phyloP scores from a whole-genome alignment of 139 green algal species.

The Parachlorella kessleri region DNA sequence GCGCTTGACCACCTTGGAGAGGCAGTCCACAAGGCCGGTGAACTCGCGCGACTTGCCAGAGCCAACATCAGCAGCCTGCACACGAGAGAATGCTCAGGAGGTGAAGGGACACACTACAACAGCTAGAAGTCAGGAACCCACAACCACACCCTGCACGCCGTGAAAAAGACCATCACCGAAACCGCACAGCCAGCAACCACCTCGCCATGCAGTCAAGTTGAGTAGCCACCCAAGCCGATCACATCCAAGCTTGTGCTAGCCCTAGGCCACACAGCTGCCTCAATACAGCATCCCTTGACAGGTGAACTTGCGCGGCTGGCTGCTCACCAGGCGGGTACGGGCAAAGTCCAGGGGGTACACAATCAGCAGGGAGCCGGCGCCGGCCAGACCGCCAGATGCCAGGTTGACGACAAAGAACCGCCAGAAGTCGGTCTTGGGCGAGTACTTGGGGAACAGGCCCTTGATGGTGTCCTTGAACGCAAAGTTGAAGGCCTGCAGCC shows the following conservation, averaged over 20 bases:
- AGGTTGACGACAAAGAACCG: conserved; percentile 97
- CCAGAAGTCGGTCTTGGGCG: conserved; percentile 92
- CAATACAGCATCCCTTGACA: too few species aligned
- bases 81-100: too few species aligned
- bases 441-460: conserved; percentile 94
- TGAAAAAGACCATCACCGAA: too few species aligned
- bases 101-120: too few species aligned
- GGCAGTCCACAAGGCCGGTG: conserved; percentile 92
- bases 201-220: too few species aligned
- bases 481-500: conserved; percentile 96
- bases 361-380: conserved; percentile 93
- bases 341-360: conserved; percentile 99
- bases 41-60: conserved; percentile 73
- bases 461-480: conserved; percentile 99
- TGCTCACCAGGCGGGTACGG: conserved; percentile 90
- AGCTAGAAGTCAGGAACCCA: too few species aligned
- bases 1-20: conserved; percentile 74
- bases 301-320: too few species aligned
- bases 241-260: too few species aligned
- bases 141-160: too few species aligned
- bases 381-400: conserved; percentile 91
- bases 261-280: too few species aligned
- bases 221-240: too few species aligned
- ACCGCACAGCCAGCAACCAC: too few species aligned
- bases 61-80: conserved; percentile 85